Evolutionary conservation across 768 basidiomycete species (phyloP).

Genomic region (Pisolithus albus): DNA sequence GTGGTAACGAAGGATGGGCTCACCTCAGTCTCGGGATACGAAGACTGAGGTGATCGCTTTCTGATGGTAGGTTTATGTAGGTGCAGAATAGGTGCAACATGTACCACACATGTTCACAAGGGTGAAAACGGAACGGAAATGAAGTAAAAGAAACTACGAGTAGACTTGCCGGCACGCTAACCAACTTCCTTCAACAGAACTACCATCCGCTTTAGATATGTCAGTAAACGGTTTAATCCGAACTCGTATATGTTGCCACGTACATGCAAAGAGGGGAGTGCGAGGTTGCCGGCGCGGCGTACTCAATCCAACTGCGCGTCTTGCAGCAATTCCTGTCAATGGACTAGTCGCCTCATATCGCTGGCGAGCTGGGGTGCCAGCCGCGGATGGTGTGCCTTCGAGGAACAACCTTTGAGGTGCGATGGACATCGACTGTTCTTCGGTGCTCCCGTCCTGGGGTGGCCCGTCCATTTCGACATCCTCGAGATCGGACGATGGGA

Average conservation of each 20-base stretch:
- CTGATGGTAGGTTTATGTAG: too few species aligned
- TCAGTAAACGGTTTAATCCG: background rate
- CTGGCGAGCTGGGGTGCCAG: slow-evolving; percentile 43
- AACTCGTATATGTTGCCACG: slow-evolving; percentile 14
- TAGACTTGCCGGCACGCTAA: too few species aligned
- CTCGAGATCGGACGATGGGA: slow-evolving; percentile 52
- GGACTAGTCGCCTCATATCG: slow-evolving; percentile 33
- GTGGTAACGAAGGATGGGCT: too few species aligned
- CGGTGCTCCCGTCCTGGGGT: slow-evolving; percentile 16
- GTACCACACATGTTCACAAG: too few species aligned
- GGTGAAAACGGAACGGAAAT: too few species aligned
- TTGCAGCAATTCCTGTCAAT: slow-evolving; percentile 38
- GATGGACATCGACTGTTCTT: slow-evolving; percentile 33
- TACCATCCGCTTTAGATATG: slow-evolving; percentile 33
- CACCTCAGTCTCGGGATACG: too few species aligned
- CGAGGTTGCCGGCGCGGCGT: slow-evolving; percentile 40
- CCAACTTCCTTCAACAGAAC: slow-evolving; percentile 27
- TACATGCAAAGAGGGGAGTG: slow-evolving; percentile 47
- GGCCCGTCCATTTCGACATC: slow-evolving; percentile 48
- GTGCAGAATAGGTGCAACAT: too few species aligned
- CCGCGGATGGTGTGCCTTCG: slow-evolving; percentile 45
- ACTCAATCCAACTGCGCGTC: slow-evolving; percentile 47
- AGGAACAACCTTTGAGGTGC: slow-evolving; percentile 49
- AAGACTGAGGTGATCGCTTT: too few species aligned
- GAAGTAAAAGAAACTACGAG: too few species aligned